Base-by-base conservation (phyloP, 148 eudicot species). In the Rhododendron henanense region DNA sequence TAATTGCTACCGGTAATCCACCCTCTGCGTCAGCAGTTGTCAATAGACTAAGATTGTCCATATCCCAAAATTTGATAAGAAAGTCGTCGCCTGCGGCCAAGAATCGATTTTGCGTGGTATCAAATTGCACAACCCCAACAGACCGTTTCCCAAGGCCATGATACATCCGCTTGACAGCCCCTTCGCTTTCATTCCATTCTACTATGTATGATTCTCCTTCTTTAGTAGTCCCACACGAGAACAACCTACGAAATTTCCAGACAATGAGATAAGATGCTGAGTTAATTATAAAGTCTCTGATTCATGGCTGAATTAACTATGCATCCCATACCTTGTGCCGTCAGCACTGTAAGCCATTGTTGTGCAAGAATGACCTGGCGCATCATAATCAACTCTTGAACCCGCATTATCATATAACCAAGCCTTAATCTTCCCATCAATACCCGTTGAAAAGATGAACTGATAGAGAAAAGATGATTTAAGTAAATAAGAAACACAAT, bases 101-200 rank as follows among this genome's bases (percentile, higher is more conserved):
- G 86, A 88, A 89, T 33, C 90, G 84, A 80, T 94, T 93, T 90
- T 84, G 89, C 10, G 93, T 88, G 14, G 91, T 93, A 86, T 92
- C 94, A 81, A 94, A 94, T 81, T 93, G 95, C 75, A 94, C 94
- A 82, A 92, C 90, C 25, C 95, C 98, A 45, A 85, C 88, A 81
- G 94, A 90, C 48, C 92, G 88, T 83, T 90, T 92, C 31, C 93
- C 92, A 75, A 94, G 92, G 78, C 98, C 98, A 82, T 69, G 65
- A 77, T 94, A 94, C 35, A 88, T 83, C 83, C 92, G 89, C 82
- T 89, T 94, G 55, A 94, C 92, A 65, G 91, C 74, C 35, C 98
- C 95, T 90, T 90, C 94, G 87, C 86, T 90, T 84, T 91, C 98
- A 84, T 94, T 94, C 98, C 98, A 94, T 87, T 94, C 98, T 45